A percentile compares a stretch with the other conserved stretches of the same genome.
Evolutionary conservation across 305 asterid genomes (phyloP).

Genomic region (Lippia alba): DNA sequence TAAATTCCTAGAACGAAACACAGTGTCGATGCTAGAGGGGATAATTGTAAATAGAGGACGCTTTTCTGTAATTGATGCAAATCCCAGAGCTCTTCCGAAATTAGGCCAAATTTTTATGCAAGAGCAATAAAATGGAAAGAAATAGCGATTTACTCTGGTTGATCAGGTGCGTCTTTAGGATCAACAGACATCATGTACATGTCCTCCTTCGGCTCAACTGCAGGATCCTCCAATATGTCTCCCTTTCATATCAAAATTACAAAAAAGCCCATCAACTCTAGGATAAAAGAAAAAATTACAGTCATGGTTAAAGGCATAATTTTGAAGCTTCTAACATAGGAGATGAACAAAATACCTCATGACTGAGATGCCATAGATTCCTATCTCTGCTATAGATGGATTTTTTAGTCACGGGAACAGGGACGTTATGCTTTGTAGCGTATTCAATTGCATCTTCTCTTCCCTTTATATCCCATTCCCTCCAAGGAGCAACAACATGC

Average conservation of each 20-base stretch:
- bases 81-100: too few relatives aligned
- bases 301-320: neutral
- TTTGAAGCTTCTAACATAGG: neutral
- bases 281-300: neutral
- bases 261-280: slow-evolving; percentile 4
- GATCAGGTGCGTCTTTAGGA: slow-evolving; percentile 81
- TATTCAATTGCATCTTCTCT: slow-evolving; percentile 96
- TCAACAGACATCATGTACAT: slow-evolving; percentile 92
- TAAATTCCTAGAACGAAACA: too few relatives aligned
- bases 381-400: slow-evolving; percentile 97
- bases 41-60: neutral
- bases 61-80: too few relatives aligned
- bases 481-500: slow-evolving; percentile 91
- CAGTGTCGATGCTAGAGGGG: too few relatives aligned
- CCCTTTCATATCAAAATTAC: slow-evolving; percentile 50
- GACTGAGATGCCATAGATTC: slow-evolving; percentile 96
- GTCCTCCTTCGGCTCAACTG: slow-evolving; percentile 87
- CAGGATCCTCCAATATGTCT: slow-evolving; percentile 92
- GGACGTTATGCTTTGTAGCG: slow-evolving; percentile 82
- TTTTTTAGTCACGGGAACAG: slow-evolving; percentile 92
- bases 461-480: slow-evolving; percentile 94
- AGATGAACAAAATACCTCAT: slow-evolving; percentile 55
- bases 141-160: slow-evolving; percentile 75
- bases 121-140: neutral
- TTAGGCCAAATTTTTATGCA: neutral